phyloP scores from a whole-genome alignment of 768 basidiomycete genomes.

The Polyporus arcularius region DNA sequence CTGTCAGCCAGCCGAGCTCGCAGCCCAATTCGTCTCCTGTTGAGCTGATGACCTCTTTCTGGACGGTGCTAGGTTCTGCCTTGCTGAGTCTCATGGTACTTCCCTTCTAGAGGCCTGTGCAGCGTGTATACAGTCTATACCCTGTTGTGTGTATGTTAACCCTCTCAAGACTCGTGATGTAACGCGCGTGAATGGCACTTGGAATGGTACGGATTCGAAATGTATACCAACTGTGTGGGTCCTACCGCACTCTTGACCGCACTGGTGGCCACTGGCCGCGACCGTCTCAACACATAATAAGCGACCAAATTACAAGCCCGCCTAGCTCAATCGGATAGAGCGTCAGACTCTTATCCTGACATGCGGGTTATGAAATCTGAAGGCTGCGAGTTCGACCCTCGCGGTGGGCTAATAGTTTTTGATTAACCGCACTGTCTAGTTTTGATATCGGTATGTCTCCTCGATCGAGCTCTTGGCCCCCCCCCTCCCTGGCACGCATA shows the following conservation, averaged over 20 bases:
- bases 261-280: too few species aligned
- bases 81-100: neutral
- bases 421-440: too few species aligned
- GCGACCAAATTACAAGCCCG: constrained; percentile 35
- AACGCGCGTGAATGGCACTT: too few species aligned
- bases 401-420: constrained; percentile 54
- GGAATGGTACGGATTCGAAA: too few species aligned
- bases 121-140: neutral
- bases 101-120: neutral
- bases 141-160: neutral
- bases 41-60: neutral
- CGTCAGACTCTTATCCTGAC: constrained; percentile 54
- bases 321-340: constrained; percentile 72
- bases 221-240: too few species aligned
- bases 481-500: too few species aligned
- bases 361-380: constrained; percentile 38
- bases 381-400: constrained; percentile 68
- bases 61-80: neutral
- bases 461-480: too few species aligned
- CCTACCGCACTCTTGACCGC: too few species aligned
- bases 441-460: too few species aligned
- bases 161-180: too few species aligned
- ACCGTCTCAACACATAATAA: too few species aligned
- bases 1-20: neutral
- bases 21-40: constrained; percentile 8